These are phyloP conservation scores for Cercospora nicotianae DNA, from an alignment of 2,329 filamentous ascomycete species.

Conservation along the genomic window DNA sequence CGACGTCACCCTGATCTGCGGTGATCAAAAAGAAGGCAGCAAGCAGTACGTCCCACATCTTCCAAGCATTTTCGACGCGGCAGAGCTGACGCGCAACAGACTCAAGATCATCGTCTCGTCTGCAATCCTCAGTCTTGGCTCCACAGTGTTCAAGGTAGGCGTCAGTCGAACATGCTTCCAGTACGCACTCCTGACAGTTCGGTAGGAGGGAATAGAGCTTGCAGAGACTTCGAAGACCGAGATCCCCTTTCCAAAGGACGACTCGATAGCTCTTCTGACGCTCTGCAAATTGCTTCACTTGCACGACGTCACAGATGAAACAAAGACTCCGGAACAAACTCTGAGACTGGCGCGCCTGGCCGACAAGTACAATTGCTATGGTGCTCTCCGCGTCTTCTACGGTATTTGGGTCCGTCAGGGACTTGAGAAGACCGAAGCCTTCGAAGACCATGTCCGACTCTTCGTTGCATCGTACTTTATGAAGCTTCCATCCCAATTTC, in stretches of 20 bases:
- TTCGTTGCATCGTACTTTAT: too few species aligned
- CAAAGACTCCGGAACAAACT: too few species aligned
- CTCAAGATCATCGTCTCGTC: slow-evolving; percentile 9
- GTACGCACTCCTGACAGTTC: background rate
- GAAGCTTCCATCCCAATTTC: too few species aligned
- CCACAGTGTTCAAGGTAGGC: slow-evolving; percentile 17
- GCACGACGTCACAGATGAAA: too few species aligned
- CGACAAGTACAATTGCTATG: slow-evolving; percentile 17
- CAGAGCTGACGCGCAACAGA: background rate
- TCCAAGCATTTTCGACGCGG: too few species aligned
- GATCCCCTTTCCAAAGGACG: slow-evolving; percentile 16
- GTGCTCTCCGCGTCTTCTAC: too few species aligned
- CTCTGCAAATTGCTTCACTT: slow-evolving; percentile 20
- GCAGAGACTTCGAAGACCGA: background rate
- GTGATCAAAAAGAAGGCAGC: background rate
- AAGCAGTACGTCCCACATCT: background rate
- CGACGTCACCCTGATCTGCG: slow-evolving; percentile 7
- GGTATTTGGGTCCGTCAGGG: too few species aligned
- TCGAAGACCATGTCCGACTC: too few species aligned
- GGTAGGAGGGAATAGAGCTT: slow-evolving; percentile 12
- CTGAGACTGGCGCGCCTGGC: too few species aligned
- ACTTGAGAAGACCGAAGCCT: too few species aligned
- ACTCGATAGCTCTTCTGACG: slow-evolving; percentile 7
- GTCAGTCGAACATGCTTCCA: background rate
- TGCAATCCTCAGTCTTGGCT: slow-evolving; percentile 15